Evolutionary conservation across 176 grass and related monocot species (phyloP).

Genomic region (Oryza officinalis): DNA sequence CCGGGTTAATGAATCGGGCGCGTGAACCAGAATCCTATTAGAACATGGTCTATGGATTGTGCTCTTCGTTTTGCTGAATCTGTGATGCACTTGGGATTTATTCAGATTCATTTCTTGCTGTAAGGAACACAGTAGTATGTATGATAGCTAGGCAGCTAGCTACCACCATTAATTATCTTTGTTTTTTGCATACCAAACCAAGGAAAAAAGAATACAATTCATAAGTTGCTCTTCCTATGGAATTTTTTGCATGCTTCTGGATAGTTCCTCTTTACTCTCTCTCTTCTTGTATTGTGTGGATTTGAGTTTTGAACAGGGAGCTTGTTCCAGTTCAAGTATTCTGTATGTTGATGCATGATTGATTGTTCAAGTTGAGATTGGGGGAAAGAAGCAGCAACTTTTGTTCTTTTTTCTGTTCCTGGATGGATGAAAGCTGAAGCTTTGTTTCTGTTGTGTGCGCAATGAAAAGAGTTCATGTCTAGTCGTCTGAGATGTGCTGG

Average conservation of each 20-base stretch:
- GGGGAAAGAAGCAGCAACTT: constrained; percentile 22
- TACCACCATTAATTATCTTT: constrained; percentile 3
- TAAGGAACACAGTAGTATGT: constrained; percentile 15
- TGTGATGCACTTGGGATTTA: constrained; percentile 32
- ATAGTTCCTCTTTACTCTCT: neutral
- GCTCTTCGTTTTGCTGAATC: constrained; percentile 32
- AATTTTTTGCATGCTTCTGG: neutral
- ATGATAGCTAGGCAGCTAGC: neutral
- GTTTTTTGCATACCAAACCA: constrained; percentile 42
- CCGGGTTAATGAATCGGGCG: constrained; percentile 3
- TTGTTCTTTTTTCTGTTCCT: neutral
- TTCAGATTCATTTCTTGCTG: constrained; percentile 43
- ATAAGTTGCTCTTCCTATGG: constrained; percentile 34
- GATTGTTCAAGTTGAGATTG: constrained; percentile 21
- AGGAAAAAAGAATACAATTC: constrained; percentile 33
- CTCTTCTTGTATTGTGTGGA: neutral
- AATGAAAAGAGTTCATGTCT: constrained; percentile 28
- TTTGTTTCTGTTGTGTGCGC: constrained; percentile 31
- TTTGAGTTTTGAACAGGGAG: neutral
- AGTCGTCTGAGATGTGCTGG: neutral
- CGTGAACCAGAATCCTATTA: constrained; percentile 26
- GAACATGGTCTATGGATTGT: constrained; percentile 14
- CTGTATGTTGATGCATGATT: constrained; percentile 19
- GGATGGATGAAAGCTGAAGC: constrained; percentile 12
- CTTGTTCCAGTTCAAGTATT: constrained; percentile 6